Base-by-base conservation (phyloP, 2,329 filamentous ascomycete genomes). In the Clarireedia homoeocarpa region DNA sequence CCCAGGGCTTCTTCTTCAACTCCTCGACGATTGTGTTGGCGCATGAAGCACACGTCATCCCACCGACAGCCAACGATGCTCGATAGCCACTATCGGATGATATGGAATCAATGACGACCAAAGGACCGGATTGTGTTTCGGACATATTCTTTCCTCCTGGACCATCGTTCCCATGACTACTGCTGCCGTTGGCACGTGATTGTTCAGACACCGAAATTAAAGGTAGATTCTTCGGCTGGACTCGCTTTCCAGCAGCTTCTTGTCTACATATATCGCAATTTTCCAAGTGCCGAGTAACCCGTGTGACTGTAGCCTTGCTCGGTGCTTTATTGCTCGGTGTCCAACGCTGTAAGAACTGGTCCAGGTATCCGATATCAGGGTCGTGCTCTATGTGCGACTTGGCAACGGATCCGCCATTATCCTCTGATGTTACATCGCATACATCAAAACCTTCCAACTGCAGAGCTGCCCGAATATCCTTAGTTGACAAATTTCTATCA, bases 371-470 rank as follows among this genome's bases (percentile, higher is more conserved):
- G 50, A 58, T 58, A 42, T 64, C 44, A 36, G 56, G 59, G 45
- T 63, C 42, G 36, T 60, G 46, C 12, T 55, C 56, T 56, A 51
- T 55, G 17, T 59, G 56, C 20, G 51, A 38, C 30, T 34, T n/a
- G 40, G 51, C 15, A 42, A 40, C 17, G 7, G 51, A 42, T 36
- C 36, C 20, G 30, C 56, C 39, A 14, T 24, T 42, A 46, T 48
- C 38, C 17, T 63, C 58, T 26, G 59, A 52, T 46, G 62, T 57
- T 45, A 66, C 62, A 54, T 64, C 61, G 62, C 75, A 77, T 24
- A 84, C 71, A 51, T 85, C 81, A 66, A 84, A 85, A 15, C 81
- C 82, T 34, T 76, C 77, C 53, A 77, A 73, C 56, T 82, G 75
- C 20, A 86, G 75, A 7, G 77, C 73, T 46, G 67, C 66, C 58